A percentile compares a stretch with the other conserved stretches of the same genome.
These are phyloP conservation scores for Rhynchosporium secalis DNA, from an alignment of 2,329 filamentous ascomycete genomes.

Conservation along the genomic window DNA sequence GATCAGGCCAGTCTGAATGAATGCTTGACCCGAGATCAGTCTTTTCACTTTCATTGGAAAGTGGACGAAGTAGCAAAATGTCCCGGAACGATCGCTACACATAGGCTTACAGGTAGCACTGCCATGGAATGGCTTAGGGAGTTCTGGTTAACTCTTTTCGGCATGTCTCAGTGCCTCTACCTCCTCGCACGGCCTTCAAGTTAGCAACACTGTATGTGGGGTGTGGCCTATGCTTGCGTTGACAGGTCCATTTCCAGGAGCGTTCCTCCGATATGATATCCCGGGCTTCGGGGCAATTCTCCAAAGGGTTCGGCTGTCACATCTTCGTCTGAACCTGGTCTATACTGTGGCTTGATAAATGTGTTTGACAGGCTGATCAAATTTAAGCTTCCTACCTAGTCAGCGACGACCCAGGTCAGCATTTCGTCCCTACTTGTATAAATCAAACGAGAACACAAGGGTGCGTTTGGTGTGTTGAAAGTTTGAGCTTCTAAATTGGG, in stretches of 20 bases:
- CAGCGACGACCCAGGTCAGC: no score
- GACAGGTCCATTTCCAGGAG: neutral
- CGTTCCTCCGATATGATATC: slow-evolving; percentile 1
- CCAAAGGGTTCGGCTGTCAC: neutral
- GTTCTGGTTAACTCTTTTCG: neutral
- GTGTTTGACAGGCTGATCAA: neutral
- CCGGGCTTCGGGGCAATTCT: neutral
- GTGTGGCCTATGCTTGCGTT: slow-evolving; percentile 4
- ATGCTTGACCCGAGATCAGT: neutral
- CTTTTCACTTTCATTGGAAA: neutral
- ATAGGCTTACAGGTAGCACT: neutral
- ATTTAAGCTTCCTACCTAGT: neutral
- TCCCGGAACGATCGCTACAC: neutral
- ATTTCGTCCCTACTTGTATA: no score
- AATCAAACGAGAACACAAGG: no score
- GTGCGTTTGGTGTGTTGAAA: no score
- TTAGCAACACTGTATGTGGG: neutral
- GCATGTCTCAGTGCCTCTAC: neutral
- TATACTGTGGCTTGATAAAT: slow-evolving; percentile 2
- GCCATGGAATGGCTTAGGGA: neutral
- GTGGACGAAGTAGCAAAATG: neutral
- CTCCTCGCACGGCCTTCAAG: neutral
- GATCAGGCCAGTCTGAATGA: neutral
- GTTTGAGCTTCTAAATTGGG: no score
- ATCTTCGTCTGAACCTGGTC: neutral